Conservation (phyloP, 2,329 filamentous ascomycete species). For the Cladophialophora bantiana region DNA sequence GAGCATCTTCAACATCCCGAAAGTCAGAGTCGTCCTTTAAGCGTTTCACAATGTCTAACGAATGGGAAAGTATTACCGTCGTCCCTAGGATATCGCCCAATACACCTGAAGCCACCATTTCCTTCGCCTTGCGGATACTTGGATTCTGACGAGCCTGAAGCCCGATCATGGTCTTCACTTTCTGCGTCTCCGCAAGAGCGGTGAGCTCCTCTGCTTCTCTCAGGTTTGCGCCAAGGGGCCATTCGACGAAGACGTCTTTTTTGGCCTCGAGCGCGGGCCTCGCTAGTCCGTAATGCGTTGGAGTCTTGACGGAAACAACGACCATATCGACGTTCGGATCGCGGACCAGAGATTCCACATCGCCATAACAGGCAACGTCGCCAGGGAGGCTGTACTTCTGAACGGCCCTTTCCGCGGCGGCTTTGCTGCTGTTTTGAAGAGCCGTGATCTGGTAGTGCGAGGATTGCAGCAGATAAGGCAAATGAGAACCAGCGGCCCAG, state of each 20-base stretch:
- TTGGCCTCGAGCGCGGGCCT: conserved; percentile 59
- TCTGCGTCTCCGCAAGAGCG: conserved; percentile 43
- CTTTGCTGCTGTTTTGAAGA: conserved; percentile 53
- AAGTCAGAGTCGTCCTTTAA: conserved; percentile 4
- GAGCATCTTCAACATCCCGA: conserved; percentile 37
- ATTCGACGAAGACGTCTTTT: conserved; percentile 64
- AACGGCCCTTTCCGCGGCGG: conserved; percentile 54
- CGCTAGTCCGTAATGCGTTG: conserved; percentile 57
- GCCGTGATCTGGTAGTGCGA: conserved; percentile 26
- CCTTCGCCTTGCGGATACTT: conserved; percentile 51
- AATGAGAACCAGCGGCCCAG: conserved; percentile 27
- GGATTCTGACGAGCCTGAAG: conserved; percentile 60
- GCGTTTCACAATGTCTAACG: not conserved
- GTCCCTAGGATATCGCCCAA: conserved; percentile 62
- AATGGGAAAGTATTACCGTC: conserved; percentile 43
- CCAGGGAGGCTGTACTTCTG: conserved; percentile 50
- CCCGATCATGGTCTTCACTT: conserved; percentile 55
- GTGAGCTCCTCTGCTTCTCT: conserved; percentile 52
- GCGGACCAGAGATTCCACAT: conserved; percentile 49
- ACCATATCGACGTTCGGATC: conserved; percentile 63
- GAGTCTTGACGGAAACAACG: conserved; percentile 61
- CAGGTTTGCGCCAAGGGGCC: conserved; percentile 61
- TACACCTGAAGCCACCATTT: conserved; percentile 53
- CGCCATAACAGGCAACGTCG: conserved; percentile 58
- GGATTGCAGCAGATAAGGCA: conserved; percentile 13